phyloP scores from a whole-genome alignment of 768 basidiomycete species.

The Hericium coralloides region DNA sequence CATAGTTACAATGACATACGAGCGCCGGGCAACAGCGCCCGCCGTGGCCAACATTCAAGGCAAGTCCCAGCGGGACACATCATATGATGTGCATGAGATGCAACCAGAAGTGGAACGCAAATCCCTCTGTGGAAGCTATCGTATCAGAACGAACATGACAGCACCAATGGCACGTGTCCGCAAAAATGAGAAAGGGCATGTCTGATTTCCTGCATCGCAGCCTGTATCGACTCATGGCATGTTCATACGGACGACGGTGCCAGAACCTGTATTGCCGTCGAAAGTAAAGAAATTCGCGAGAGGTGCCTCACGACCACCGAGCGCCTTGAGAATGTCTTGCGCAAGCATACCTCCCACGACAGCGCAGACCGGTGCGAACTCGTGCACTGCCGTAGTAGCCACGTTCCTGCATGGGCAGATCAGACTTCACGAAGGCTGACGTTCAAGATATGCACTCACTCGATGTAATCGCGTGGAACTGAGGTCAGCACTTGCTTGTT shows the following conservation, averaged over 20 bases:
- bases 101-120: too few species aligned
- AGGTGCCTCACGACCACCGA: conserved; percentile 86
- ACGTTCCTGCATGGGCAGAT: conserved; percentile 39
- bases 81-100: too few species aligned
- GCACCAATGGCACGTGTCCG: too few species aligned
- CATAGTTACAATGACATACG: too few species aligned
- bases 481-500: conserved; percentile 55
- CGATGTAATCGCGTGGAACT: conserved; percentile 49
- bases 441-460: conserved; percentile 34
- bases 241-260: conserved; percentile 51
- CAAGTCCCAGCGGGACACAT: too few species aligned
- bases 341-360: conserved; percentile 91
- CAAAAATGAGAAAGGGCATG: background rate
- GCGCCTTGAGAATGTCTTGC: conserved; percentile 88
- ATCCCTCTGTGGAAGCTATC: too few species aligned
- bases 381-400: conserved; percentile 61
- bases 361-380: conserved; percentile 91
- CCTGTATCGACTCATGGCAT: conserved; percentile 22
- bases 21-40: too few species aligned
- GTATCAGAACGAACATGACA: too few species aligned
- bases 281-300: conserved; percentile 89
- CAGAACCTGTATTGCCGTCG: conserved; percentile 74
- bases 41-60: too few species aligned
- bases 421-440: background rate
- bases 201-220: background rate